Evolutionary conservation across 768 basidiomycete species (phyloP).

Genomic region (Leccinum disarticulatum): DNA sequence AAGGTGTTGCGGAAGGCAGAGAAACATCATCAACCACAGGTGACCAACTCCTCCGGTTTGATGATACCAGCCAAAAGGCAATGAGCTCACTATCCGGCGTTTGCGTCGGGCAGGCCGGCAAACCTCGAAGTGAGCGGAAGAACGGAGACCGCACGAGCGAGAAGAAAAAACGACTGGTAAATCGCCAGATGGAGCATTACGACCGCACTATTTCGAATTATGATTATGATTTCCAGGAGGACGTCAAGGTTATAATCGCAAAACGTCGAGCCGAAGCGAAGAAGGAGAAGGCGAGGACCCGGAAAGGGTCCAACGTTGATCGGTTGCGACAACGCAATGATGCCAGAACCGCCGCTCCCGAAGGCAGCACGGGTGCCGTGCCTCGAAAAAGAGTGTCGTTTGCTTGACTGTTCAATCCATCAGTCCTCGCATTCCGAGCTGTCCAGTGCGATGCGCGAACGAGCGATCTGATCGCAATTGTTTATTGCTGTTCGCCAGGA

Average conservation of each 20-base stretch:
- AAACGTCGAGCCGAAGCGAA: constrained; percentile 39
- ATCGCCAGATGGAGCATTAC: constrained; percentile 16
- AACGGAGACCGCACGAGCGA: constrained; percentile 27
- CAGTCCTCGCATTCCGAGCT: constrained; percentile 20
- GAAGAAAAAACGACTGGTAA: constrained; percentile 42
- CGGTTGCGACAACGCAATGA: constrained; percentile 14
- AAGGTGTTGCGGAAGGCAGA: constrained; percentile 40
- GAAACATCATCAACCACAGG: constrained; percentile 43
- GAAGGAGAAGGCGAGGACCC: constrained; percentile 38
- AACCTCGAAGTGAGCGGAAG: constrained; percentile 29
- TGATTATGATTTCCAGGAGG: constrained; percentile 35
- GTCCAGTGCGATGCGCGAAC: constrained; percentile 6
- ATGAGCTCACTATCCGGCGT: constrained; percentile 16
- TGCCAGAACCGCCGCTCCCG: constrained; percentile 13
- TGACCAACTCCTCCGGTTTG: constrained; percentile 14
- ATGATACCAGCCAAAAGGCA: constrained; percentile 18
- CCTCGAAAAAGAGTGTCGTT: constrained; percentile 38
- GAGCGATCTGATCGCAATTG: constrained; percentile 29
- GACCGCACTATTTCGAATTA: constrained; percentile 13
- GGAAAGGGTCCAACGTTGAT: constrained; percentile 22
- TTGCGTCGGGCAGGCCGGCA: constrained; percentile 23
- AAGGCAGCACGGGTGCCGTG: constrained; percentile 7
- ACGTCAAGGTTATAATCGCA: constrained; percentile 40
- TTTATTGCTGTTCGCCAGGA: constrained; percentile 10
- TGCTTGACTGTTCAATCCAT: constrained; percentile 24